A percentile compares a stretch with the other conserved stretches of the same genome.
These are phyloP conservation scores for Huntiella bhutanensis DNA, from an alignment of 2,329 filamentous ascomycete species.

Conservation along the genomic window DNA sequence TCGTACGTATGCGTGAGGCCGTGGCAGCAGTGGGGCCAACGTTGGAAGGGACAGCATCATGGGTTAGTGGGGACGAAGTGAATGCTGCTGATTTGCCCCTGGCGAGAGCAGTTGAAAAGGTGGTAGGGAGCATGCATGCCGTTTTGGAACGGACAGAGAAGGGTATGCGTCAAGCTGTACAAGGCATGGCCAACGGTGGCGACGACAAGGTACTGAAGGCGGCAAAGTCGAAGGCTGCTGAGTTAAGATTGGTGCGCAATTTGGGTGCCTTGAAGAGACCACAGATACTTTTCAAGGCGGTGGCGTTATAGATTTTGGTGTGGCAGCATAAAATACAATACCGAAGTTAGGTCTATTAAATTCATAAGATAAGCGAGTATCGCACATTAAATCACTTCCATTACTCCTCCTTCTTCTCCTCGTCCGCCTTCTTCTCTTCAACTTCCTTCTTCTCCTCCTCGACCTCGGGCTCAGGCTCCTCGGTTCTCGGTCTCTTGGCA, in stretches of 20 bases:
- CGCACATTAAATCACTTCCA: no score
- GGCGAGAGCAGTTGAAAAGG: slow-evolving; percentile 66
- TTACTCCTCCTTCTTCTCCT: no score
- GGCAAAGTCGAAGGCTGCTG: slow-evolving; percentile 58
- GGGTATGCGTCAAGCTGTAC: slow-evolving; percentile 33
- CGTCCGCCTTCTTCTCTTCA: no score
- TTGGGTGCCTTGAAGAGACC: slow-evolving; percentile 49
- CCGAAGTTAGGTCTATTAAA: no score
- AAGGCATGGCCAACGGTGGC: slow-evolving; percentile 28
- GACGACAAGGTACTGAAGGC: slow-evolving; percentile 35
- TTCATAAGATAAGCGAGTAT: no score
- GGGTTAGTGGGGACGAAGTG: slow-evolving; percentile 61
- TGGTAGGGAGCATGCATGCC: slow-evolving; percentile 81
- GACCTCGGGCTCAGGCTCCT: no score
- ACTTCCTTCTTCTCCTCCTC: no score
- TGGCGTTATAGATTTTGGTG: slow-evolving; percentile 10
- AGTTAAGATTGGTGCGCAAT: slow-evolving; percentile 68
- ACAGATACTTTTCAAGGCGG: slow-evolving; percentile 41
- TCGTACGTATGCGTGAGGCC: slow-evolving; percentile 74
- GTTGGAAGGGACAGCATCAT: slow-evolving; percentile 39
- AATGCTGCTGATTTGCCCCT: slow-evolving; percentile 55
- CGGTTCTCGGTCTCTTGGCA: background rate
- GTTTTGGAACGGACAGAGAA: slow-evolving; percentile 52
- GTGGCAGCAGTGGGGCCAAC: slow-evolving; percentile 24
- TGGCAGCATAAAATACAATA: background rate